These are phyloP conservation scores for Bacidia rubella DNA, from an alignment of 495 filamentous ascomycete genomes.

Conservation along the genomic window DNA sequence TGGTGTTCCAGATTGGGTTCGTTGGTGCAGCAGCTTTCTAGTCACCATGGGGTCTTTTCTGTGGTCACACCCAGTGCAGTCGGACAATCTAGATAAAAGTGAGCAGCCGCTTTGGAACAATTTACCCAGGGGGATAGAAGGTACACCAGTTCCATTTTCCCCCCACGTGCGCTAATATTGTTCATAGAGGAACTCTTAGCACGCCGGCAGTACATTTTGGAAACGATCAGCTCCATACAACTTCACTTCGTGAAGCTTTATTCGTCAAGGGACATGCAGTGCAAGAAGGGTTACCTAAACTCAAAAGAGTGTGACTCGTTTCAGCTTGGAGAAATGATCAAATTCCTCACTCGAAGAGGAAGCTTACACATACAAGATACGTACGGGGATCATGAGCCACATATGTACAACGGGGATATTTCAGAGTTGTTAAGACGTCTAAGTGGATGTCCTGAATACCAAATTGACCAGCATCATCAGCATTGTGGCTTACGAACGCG, in stretches of 20 bases:
- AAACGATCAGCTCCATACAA: conserved; percentile 64
- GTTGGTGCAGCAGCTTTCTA: conserved; percentile 40
- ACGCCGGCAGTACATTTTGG: conserved; percentile 55
- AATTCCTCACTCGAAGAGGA: conserved; percentile 48
- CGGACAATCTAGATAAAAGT: conserved; percentile 26
- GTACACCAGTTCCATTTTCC: conserved; percentile 23
- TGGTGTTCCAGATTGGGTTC: conserved; percentile 34
- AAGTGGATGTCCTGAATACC: conserved; percentile 57
- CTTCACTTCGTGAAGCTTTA: conserved; percentile 60
- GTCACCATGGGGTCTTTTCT: conserved; percentile 50
- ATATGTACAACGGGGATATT: conserved; percentile 29
- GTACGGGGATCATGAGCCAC: conserved; percentile 18
- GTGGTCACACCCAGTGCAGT: conserved; percentile 36
- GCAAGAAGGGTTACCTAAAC: conserved; percentile 63
- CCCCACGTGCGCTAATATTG: conserved; percentile 4
- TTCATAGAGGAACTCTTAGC: conserved; percentile 53
- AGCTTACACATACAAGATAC: conserved; percentile 27
- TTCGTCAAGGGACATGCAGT: conserved; percentile 41
- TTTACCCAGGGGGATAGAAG: conserved; percentile 59
- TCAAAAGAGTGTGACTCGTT: conserved; percentile 69
- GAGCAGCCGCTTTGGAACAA: conserved; percentile 53
- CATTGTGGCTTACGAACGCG: conserved; percentile 64
- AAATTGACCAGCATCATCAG: conserved; percentile 62
- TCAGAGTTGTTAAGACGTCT: conserved; percentile 37
- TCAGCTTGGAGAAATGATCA: conserved; percentile 73